phyloP scores from a whole-genome alignment of 352 stramenopile genomes.

The Phytophthora pluvialis region DNA sequence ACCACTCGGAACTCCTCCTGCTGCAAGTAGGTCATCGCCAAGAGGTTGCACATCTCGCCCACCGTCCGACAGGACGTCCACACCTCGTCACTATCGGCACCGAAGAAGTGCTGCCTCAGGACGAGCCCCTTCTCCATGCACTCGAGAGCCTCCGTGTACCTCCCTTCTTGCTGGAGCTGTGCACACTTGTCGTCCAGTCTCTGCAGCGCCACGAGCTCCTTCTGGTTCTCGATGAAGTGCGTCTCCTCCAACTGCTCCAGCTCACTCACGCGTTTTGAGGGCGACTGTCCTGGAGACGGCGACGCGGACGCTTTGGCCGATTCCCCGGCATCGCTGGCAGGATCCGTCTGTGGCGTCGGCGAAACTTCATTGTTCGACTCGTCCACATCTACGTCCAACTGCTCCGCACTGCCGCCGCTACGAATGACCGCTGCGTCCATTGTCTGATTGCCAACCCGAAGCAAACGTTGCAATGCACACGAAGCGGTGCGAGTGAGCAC shows the following conservation, averaged over 20 bases:
- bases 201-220: slow-evolving; percentile 90
- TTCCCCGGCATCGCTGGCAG: slow-evolving; percentile 8
- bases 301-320: slow-evolving; percentile 2
- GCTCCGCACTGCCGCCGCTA: not conserved
- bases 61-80: slow-evolving; percentile 91
- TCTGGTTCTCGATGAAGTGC: slow-evolving; percentile 73
- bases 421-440: slow-evolving; percentile 5
- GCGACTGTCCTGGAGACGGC: not conserved
- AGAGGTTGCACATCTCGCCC: slow-evolving; percentile 95
- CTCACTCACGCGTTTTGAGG: slow-evolving; percentile 23
- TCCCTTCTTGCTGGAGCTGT: slow-evolving; percentile 90
- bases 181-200: slow-evolving; percentile 91
- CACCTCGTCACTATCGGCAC: slow-evolving; percentile 91
- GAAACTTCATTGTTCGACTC: slow-evolving; percentile 1
- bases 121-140: slow-evolving; percentile 95
- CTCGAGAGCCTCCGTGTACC: slow-evolving; percentile 93
- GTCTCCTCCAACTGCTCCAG: slow-evolving; percentile 43
- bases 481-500: slow-evolving; percentile 9
- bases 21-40: slow-evolving; percentile 96
- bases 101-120: slow-evolving; percentile 94
- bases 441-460: not conserved
- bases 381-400: slow-evolving; percentile 7
- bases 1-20: slow-evolving; percentile 93
- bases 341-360: slow-evolving; percentile 11
- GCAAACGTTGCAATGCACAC: slow-evolving; percentile 2